phyloP scores from a whole-genome alignment of 345 rosid species.

The Salix suchowensis region DNA sequence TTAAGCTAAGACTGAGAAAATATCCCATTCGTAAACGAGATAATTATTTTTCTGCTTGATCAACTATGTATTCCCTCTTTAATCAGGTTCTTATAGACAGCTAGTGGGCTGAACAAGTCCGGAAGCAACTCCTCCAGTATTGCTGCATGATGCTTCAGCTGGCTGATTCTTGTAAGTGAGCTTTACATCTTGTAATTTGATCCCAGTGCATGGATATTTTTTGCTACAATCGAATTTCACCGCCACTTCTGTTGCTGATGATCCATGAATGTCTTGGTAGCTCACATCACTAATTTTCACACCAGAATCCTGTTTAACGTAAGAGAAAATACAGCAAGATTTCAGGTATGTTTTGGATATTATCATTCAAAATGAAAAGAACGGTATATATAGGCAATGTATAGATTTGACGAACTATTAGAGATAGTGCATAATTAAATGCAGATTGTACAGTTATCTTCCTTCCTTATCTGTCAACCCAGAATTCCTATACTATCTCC shows the following conservation, averaged over 20 bases:
- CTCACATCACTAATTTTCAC: slow-evolving; percentile 61
- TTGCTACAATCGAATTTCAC: slow-evolving; percentile 58
- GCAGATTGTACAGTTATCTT: too few species aligned
- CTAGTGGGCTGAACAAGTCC: background rate
- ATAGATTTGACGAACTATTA: background rate
- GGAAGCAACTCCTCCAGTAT: slow-evolving; percentile 42
- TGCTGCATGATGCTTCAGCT: slow-evolving; percentile 46
- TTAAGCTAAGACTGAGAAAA: too few species aligned
- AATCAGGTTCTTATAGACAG: background rate
- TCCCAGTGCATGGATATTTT: slow-evolving; percentile 46
- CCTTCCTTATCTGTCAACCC: too few species aligned
- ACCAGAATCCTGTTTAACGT: slow-evolving; percentile 48
- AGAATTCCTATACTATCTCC: too few species aligned
- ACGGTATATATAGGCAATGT: too few species aligned
- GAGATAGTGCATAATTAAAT: too few species aligned
- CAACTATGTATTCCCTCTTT: background rate
- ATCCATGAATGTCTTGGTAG: slow-evolving; percentile 59
- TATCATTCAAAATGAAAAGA: background rate
- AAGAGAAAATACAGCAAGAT: too few species aligned
- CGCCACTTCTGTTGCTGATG: slow-evolving; percentile 52
- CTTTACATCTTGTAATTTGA: slow-evolving; percentile 45
- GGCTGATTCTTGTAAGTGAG: slow-evolving; percentile 38
- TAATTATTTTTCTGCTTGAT: background rate
- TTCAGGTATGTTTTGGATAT: too few species aligned
- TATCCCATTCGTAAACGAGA: too few species aligned